A percentile compares a stretch with the other conserved stretches of the same genome.
These are phyloP conservation scores for Pseudocercospora vitis DNA, from an alignment of 2,329 filamentous ascomycete species.

Conservation along the genomic window DNA sequence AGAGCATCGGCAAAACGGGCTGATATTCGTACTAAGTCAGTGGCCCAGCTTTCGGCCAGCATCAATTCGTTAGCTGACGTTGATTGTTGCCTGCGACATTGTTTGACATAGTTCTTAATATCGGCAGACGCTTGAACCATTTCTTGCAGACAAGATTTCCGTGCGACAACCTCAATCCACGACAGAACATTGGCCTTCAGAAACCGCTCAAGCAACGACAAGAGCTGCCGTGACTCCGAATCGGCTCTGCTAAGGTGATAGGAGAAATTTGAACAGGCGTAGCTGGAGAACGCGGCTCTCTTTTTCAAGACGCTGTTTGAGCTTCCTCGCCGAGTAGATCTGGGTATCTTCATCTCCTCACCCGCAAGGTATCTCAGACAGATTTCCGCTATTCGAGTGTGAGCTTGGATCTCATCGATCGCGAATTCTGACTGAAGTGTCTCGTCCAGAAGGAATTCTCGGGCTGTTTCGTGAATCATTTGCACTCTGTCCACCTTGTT, in stretches of 20 bases:
- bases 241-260: neutral
- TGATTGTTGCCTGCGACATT: neutral
- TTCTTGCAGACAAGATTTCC: neutral
- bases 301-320: neutral
- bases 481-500: neutral
- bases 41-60: neutral
- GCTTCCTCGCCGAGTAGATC: neutral
- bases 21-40: neutral
- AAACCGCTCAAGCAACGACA: neutral
- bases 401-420: neutral
- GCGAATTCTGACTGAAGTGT: neutral
- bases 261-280: neutral
- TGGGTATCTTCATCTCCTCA: neutral
- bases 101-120: neutral
- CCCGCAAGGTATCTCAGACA: neutral
- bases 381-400: neutral
- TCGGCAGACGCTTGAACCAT: neutral
- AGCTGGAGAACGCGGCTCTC: neutral
- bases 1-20: neutral
- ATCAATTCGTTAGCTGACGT: neutral
- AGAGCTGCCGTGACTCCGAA: neutral
- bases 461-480: neutral
- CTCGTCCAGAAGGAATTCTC: neutral
- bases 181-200: neutral
- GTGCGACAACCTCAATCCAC: neutral